Percentiles rank a stretch among this genome's conserved stretches.
phyloP scores from a whole-genome alignment of 2,329 filamentous ascomycete species.

The Fusarium sp. region DNA sequence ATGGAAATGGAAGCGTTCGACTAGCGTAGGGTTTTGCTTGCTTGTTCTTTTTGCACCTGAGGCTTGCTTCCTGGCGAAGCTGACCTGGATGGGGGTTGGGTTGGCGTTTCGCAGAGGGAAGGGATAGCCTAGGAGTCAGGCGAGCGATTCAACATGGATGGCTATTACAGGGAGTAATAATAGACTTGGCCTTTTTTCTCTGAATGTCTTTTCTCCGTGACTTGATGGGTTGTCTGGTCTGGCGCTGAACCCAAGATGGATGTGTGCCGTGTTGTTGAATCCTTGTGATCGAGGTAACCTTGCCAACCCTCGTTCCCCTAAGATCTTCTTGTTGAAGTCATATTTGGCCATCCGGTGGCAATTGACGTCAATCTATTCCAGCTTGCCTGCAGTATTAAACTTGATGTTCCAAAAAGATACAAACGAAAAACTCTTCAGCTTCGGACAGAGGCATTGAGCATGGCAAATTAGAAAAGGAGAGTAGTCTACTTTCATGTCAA shows the following conservation, averaged over 20 bases:
- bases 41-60: conserved; percentile 10
- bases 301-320: too few relatives aligned
- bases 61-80: conserved; percentile 42
- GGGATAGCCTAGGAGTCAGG: conserved; percentile 31
- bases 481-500: too few relatives aligned
- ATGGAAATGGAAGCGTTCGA: conserved; percentile 2
- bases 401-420: too few relatives aligned
- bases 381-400: too few relatives aligned
- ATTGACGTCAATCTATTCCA: too few relatives aligned
- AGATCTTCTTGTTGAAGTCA: too few relatives aligned
- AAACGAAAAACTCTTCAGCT: too few relatives aligned
- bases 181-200: conserved; percentile 15
- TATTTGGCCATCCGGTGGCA: too few relatives aligned
- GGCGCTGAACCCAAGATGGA: background rate
- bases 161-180: conserved; percentile 36
- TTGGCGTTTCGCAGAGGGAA: conserved; percentile 38
- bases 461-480: too few relatives aligned
- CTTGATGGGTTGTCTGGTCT: background rate
- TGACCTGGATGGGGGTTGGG: conserved; percentile 26
- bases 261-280: background rate
- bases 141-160: conserved; percentile 27
- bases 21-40: background rate
- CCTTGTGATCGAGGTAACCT: too few relatives aligned
- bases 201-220: background rate
- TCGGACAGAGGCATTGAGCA: too few relatives aligned